Evolutionary conservation across 768 basidiomycete genomes (phyloP).

Genomic region (Termitomyces sp.): DNA sequence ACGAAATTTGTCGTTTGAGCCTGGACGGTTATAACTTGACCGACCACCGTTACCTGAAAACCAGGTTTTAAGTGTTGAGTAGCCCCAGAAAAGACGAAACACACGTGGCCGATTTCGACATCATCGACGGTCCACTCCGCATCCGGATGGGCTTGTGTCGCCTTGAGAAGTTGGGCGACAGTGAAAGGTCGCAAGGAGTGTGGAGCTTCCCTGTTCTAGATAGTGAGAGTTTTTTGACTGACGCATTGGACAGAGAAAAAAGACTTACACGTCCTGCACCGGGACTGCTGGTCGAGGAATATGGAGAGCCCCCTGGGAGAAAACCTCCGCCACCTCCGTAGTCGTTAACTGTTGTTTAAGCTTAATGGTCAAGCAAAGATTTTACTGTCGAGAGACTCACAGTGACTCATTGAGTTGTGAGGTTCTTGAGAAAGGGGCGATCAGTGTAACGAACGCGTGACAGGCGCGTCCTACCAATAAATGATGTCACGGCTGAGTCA

Average conservation of each 20-base stretch:
- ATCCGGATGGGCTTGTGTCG: constrained; percentile 82
- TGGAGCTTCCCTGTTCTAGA: constrained; percentile 31
- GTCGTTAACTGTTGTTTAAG: constrained; percentile 29
- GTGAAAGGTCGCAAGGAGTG: constrained; percentile 62
- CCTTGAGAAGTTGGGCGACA: constrained; percentile 65
- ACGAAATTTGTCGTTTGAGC: constrained; percentile 75
- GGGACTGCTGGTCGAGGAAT: constrained; percentile 53
- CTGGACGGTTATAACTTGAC: constrained; percentile 62
- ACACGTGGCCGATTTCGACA: constrained; percentile 73
- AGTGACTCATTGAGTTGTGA: constrained; percentile 34
- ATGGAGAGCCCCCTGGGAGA: constrained; percentile 55
- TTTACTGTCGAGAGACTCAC: constrained; percentile 23
- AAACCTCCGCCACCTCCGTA: constrained; percentile 49
- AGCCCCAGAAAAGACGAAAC: not conserved
- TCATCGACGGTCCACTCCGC: constrained; percentile 86
- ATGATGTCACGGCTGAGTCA: not conserved
- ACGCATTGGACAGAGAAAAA: not conserved
- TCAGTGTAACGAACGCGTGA: constrained; percentile 9
- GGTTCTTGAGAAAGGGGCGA: no score
- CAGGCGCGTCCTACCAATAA: constrained; percentile 1
- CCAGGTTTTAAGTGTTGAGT: not conserved
- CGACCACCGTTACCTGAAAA: constrained; percentile 65
- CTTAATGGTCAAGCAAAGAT: not conserved
- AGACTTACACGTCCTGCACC: constrained; percentile 41
- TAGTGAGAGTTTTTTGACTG: not conserved